These are phyloP conservation scores for Teratosphaeria destructans DNA, from an alignment of 2,329 filamentous ascomycete species.

Conservation along the genomic window DNA sequence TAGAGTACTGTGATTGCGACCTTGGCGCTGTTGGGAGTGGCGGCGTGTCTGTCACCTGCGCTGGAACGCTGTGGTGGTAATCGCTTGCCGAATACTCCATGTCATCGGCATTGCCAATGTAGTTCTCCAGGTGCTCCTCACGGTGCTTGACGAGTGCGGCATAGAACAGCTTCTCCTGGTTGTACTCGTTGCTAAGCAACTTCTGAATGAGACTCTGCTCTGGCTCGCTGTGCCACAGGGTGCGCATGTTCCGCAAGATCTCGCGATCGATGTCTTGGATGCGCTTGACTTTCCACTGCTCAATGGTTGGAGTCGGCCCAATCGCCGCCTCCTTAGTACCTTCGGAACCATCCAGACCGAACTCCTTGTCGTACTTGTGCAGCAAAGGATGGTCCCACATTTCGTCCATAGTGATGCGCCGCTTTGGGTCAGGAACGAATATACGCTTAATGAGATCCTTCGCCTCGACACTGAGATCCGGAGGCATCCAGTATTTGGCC, in stretches of 20 bases:
- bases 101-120: conserved; percentile 52
- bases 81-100: conserved; percentile 81
- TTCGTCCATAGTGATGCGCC: conserved; percentile 66
- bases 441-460: conserved; percentile 71
- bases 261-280: conserved; percentile 66
- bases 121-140: conserved; percentile 78
- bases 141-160: conserved; percentile 72
- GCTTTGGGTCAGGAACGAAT: conserved; percentile 64
- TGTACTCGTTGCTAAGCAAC: conserved; percentile 48
- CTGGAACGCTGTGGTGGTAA: conserved; percentile 54
- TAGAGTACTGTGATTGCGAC: conserved; percentile 46
- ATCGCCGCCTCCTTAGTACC: conserved; percentile 38
- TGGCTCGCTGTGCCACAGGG: conserved; percentile 79
- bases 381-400: conserved; percentile 86
- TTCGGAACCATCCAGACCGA: conserved; percentile 54
- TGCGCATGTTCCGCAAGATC: conserved; percentile 73
- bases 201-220: conserved; percentile 61
- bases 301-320: conserved; percentile 45
- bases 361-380: conserved; percentile 62
- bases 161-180: conserved; percentile 92
- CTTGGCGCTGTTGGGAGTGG: conserved; percentile 28
- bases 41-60: conserved; percentile 23
- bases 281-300: conserved; percentile 52
- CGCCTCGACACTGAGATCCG: conserved; percentile 52
- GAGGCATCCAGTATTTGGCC: conserved; percentile 39